Percentiles rank a stretch among this genome's conserved stretches.
Evolutionary conservation across 176 grass and related monocot species (phyloP).

Genomic region (Ensete ventricosum): DNA sequence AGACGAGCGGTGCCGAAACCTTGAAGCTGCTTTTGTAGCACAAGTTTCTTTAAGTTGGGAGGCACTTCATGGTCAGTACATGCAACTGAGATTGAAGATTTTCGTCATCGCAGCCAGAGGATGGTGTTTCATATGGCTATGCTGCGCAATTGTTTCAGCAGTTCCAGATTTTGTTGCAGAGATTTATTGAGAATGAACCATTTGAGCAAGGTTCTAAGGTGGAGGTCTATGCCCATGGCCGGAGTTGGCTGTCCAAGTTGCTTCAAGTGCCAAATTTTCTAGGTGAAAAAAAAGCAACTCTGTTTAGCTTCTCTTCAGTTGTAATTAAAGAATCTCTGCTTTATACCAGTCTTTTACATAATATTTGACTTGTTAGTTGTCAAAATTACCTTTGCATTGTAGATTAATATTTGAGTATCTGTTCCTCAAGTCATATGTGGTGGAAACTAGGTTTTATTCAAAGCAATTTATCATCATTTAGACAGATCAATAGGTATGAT

Average conservation of each 20-base stretch:
- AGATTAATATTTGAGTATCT: too few relatives aligned
- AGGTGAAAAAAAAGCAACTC: conserved; percentile 42
- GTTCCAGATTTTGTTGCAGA: conserved; percentile 83
- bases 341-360: too few relatives aligned
- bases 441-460: too few relatives aligned
- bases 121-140: conserved; percentile 39
- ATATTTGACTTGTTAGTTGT: too few relatives aligned
- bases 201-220: conserved; percentile 79
- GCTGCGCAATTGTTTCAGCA: conserved; percentile 93
- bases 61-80: conserved; percentile 75
- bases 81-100: conserved; percentile 57
- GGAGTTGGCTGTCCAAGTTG: conserved; percentile 66
- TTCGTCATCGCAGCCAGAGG: conserved; percentile 42
- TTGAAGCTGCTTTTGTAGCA: conserved; percentile 78
- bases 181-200: conserved; percentile 88
- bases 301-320: not conserved
- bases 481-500: not conserved
- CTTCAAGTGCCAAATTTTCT: conserved; percentile 92
- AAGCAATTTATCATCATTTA: not conserved
- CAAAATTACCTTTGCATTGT: too few relatives aligned
- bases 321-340: not conserved
- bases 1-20: conserved; percentile 50
- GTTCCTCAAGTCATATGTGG: too few relatives aligned
- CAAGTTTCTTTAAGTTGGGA: conserved; percentile 94
- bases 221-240: conserved; percentile 51